Conservation (phyloP, 768 basidiomycete species). For the Psilocybe tampanensis region DNA sequence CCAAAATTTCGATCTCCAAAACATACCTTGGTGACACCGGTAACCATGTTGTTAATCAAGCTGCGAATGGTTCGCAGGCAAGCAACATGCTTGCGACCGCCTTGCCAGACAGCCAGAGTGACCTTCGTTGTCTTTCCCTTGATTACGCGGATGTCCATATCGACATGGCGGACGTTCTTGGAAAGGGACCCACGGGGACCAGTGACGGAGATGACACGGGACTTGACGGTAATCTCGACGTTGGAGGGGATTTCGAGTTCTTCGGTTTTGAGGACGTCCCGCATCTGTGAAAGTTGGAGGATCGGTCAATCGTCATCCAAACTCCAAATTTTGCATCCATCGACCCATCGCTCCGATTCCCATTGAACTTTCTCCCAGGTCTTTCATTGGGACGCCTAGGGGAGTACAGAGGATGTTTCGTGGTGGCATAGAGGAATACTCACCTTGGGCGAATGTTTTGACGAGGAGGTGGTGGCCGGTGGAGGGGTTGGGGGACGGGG, state of each 20-base stretch:
- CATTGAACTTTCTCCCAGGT: slow-evolving; percentile 24
- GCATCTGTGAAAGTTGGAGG: slow-evolving; percentile 65
- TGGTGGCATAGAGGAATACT: slow-evolving; percentile 23
- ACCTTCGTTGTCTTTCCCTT: slow-evolving; percentile 82
- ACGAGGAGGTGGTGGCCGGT: slow-evolving; percentile 32
- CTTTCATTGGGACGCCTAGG: slow-evolving; percentile 11
- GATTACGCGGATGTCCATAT: slow-evolving; percentile 89
- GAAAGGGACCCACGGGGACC: slow-evolving; percentile 92
- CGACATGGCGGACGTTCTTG: slow-evolving; percentile 90
- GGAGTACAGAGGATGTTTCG: slow-evolving; percentile 17
- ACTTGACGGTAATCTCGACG: slow-evolving; percentile 86
- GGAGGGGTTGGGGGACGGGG: slow-evolving; percentile 23
- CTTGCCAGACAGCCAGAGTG: slow-evolving; percentile 96
- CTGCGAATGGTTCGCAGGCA: slow-evolving; percentile 96
- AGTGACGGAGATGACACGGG: slow-evolving; percentile 87
- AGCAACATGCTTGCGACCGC: slow-evolving; percentile 96
- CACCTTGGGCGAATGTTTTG: slow-evolving; percentile 46
- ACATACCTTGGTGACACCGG: slow-evolving; percentile 89
- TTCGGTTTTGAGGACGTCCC: slow-evolving; percentile 92
- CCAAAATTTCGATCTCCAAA: background rate
- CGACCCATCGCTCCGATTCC: slow-evolving; percentile 26
- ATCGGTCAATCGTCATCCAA: slow-evolving; percentile 37
- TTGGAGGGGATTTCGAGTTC: slow-evolving; percentile 87
- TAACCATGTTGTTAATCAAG: slow-evolving; percentile 96
- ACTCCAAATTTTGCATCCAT: slow-evolving; percentile 38